Evolutionary conservation across 2,329 filamentous ascomycete genomes (phyloP).

Genomic region (Claviceps sorghi): DNA sequence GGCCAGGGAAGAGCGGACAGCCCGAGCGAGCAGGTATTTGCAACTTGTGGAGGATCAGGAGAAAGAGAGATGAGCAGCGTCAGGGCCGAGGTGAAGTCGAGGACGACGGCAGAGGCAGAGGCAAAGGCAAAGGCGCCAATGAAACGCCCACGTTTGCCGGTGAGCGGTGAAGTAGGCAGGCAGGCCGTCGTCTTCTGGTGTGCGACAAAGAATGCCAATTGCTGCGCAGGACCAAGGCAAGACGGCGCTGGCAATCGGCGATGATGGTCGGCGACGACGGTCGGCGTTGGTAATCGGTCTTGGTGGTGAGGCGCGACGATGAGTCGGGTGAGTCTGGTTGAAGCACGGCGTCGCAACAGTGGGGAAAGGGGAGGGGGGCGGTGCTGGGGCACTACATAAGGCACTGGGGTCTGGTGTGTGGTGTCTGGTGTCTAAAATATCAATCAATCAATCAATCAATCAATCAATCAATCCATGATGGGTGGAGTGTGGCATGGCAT

Average conservation of each 20-base stretch:
- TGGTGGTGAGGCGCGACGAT: neutral
- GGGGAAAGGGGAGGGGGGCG: neutral
- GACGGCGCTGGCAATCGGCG: neutral
- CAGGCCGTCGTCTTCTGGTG: neutral
- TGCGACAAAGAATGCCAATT: neutral
- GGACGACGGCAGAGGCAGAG: neutral
- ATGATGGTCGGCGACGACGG: neutral
- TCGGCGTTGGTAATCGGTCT: neutral
- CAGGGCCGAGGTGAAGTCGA: neutral
- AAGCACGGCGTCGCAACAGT: neutral
- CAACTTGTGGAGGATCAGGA: neutral
- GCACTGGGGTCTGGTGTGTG: too few species aligned
- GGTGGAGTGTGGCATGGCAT: too few species aligned
- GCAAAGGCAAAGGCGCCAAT: neutral
- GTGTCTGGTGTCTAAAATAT: neutral
- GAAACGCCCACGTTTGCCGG: neutral
- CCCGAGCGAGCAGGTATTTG: neutral
- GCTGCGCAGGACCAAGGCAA: neutral
- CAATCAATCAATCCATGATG: too few species aligned
- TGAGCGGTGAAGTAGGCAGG: neutral
- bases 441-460: too few species aligned
- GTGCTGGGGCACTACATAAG: too few species aligned
- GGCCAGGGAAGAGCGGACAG: neutral
- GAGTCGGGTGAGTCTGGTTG: neutral
- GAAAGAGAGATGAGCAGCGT: neutral